A percentile compares a stretch with the other conserved stretches of the same genome.
Conservation (phyloP, 176 grass and related monocot species). For the Triticum timopheevii region DNA sequence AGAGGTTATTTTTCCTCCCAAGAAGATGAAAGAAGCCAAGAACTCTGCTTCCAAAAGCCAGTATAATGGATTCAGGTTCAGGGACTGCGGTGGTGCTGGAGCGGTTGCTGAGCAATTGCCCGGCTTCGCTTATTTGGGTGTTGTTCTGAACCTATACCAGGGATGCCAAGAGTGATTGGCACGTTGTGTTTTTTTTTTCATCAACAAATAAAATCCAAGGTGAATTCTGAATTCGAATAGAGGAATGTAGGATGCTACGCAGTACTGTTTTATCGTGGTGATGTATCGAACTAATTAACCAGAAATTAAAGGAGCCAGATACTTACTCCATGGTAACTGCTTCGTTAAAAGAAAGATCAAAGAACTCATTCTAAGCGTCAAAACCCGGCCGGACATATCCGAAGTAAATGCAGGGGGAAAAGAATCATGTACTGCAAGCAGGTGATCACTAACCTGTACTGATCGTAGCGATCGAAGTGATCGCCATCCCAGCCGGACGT, state of each 20-base stretch:
- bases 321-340: background rate
- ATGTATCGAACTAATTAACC: slow-evolving; percentile 1
- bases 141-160: background rate
- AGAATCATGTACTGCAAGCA: background rate
- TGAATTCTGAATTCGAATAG: background rate
- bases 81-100: background rate
- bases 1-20: background rate
- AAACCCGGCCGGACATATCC: background rate
- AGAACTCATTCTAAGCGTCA: background rate
- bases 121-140: background rate
- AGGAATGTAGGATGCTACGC: background rate
- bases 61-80: background rate
- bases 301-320: background rate
- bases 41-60: background rate
- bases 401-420: background rate
- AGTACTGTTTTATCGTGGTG: background rate
- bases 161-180: no score
- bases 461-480: slow-evolving; percentile 55
- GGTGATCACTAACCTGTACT: slow-evolving; percentile 59
- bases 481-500: slow-evolving; percentile 90
- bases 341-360: background rate
- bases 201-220: background rate
- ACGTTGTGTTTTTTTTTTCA: no score
- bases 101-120: background rate
- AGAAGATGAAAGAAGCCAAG: background rate